Percentiles rank a stretch among this genome's conserved stretches.
These are phyloP conservation scores for Curvularia eragrostidis DNA, from an alignment of 2,329 filamentous ascomycete genomes.

Conservation along the genomic window DNA sequence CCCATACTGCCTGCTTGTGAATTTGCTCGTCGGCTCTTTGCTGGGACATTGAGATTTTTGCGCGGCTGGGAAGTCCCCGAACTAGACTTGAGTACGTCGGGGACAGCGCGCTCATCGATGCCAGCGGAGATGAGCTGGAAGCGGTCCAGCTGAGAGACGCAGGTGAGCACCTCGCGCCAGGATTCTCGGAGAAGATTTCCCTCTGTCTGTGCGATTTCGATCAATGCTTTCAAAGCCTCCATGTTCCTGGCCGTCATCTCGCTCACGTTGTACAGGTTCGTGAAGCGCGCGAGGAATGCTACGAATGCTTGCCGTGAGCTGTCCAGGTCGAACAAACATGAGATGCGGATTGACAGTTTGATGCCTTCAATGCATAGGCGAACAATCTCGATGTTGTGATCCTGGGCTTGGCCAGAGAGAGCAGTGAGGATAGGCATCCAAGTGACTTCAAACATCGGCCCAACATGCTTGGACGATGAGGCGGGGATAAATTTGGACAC, in stretches of 20 bases:
- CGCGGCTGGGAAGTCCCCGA: constrained; percentile 67
- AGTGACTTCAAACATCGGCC: constrained; percentile 97
- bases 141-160: constrained; percentile 92
- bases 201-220: constrained; percentile 92
- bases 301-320: constrained; percentile 97
- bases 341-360: constrained; percentile 90
- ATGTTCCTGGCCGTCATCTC: constrained; percentile 97
- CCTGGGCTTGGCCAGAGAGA: constrained; percentile 90
- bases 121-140: constrained; percentile 94
- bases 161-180: constrained; percentile 95
- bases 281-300: constrained; percentile 88
- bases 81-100: constrained; percentile 81
- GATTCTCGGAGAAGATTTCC: constrained; percentile 88
- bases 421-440: constrained; percentile 99
- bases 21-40: constrained; percentile 57
- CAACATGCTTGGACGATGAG: constrained; percentile 91
- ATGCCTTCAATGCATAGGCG: constrained; percentile 93
- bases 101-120: constrained; percentile 89
- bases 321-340: constrained; percentile 89
- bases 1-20: constrained; percentile 54
- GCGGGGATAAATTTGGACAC: constrained; percentile 83
- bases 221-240: constrained; percentile 87
- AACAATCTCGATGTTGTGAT: constrained; percentile 91
- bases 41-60: constrained; percentile 70
- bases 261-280: constrained; percentile 92